Evolutionary conservation across 139 green algal species (phyloP).

Genomic region (Micromonas commoda): DNA sequence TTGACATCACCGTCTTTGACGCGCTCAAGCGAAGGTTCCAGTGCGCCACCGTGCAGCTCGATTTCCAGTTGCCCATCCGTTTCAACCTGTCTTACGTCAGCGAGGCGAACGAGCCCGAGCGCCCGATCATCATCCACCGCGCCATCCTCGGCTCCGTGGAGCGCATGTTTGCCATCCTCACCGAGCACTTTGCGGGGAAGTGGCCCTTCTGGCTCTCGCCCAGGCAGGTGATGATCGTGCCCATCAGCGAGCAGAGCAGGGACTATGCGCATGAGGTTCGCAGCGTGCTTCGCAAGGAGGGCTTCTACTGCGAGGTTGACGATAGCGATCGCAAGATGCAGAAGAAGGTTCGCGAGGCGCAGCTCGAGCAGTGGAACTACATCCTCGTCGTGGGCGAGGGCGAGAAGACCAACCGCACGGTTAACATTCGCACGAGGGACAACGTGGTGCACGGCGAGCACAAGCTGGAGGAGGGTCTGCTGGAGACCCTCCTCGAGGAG

Average conservation of each 20-base stretch:
- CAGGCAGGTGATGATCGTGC: conserved; percentile 92
- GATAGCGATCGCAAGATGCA: conserved; percentile 84
- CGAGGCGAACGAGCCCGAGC: conserved; percentile 41
- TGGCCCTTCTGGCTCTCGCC: conserved; percentile 96
- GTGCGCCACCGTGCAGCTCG: conserved; percentile 87
- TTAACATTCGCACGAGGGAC: conserved; percentile 92
- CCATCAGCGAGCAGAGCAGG: conserved; percentile 66
- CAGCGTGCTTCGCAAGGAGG: conserved; percentile 47
- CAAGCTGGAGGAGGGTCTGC: conserved; percentile 35
- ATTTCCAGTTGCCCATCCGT: conserved; percentile 97
- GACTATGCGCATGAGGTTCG: conserved; percentile 71
- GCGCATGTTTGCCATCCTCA: conserved; percentile 98
- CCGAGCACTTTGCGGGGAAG: conserved; percentile 95
- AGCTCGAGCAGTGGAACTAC: conserved; percentile 96
- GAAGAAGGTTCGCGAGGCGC: conserved; percentile 95
- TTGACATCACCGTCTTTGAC: conserved; percentile 92
- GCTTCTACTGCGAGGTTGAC: conserved; percentile 75
- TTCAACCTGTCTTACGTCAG: conserved; percentile 69
- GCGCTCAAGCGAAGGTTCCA: conserved; percentile 85
- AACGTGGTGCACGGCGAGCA: conserved; percentile 65
- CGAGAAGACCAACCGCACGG: conserved; percentile 58
- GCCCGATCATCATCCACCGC: conserved; percentile 93
- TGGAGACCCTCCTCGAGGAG: conserved; percentile 32
- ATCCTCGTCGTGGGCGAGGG: conserved; percentile 85
- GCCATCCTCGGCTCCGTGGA: conserved; percentile 92